These are phyloP conservation scores for Drechslerella coelobrocha DNA, from an alignment of 2,329 filamentous ascomycete genomes.

Conservation along the genomic window DNA sequence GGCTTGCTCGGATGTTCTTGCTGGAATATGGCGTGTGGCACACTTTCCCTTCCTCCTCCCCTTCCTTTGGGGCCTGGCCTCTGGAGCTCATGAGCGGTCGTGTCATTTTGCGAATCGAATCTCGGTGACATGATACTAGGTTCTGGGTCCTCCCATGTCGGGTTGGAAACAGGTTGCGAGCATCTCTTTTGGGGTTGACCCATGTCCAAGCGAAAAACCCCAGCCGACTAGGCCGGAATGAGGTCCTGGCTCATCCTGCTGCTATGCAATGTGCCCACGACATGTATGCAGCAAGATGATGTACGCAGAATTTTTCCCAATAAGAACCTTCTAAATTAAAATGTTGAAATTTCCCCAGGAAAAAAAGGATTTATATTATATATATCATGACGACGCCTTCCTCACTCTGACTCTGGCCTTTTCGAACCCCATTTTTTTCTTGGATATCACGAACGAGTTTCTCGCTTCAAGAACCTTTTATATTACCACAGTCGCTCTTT, in stretches of 20 bases:
- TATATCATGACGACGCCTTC: conserved; percentile 48
- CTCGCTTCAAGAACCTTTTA: too few relatives aligned
- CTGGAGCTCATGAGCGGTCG: conserved; percentile 12
- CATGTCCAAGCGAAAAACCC: conserved; percentile 49
- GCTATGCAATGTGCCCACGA: conserved; percentile 11
- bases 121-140: conserved; percentile 40
- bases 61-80: conserved; percentile 7
- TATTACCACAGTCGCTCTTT: conserved; percentile 43
- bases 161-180: conserved; percentile 50
- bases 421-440: conserved; percentile 36
- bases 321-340: conserved; percentile 52
- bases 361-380: conserved; percentile 28
- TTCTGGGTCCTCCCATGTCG: conserved; percentile 44
- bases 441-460: too few relatives aligned
- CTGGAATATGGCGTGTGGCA: conserved; percentile 45
- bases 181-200: conserved; percentile 50
- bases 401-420: conserved; percentile 21
- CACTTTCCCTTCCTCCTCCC: too few relatives aligned
- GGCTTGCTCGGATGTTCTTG: conserved; percentile 34
- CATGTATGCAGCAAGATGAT: conserved; percentile 35
- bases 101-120: conserved; percentile 15
- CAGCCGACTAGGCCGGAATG: conserved; percentile 47
- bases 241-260: conserved; percentile 46
- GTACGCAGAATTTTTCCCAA: conserved; percentile 47
- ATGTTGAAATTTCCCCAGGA: conserved; percentile 45